phyloP scores from a whole-genome alignment of 768 basidiomycete genomes.

The Mycena belliarum region DNA sequence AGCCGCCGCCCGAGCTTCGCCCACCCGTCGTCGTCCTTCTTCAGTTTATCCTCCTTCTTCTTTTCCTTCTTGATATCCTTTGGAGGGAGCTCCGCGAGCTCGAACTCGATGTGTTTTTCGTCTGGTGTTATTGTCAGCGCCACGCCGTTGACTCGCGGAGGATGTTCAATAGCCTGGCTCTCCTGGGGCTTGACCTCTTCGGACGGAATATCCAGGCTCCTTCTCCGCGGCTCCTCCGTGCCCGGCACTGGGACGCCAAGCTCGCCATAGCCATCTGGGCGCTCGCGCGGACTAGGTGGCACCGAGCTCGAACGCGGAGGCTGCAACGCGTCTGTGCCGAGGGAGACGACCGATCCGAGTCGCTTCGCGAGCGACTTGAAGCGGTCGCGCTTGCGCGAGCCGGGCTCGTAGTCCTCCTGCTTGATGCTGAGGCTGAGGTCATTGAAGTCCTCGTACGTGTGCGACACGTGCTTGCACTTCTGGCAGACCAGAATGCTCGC shows the following conservation, averaged over 20 bases:
- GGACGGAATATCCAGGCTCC: slow-evolving; percentile 46
- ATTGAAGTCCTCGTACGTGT: slow-evolving; percentile 91
- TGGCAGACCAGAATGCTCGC: slow-evolving; percentile 94
- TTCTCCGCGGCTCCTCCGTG: slow-evolving; percentile 39
- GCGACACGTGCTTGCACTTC: slow-evolving; percentile 89
- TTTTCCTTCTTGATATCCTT: too few species aligned
- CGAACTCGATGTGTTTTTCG: slow-evolving; percentile 40
- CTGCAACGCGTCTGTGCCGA: slow-evolving; percentile 26
- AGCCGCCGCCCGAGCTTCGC: slow-evolving; percentile 65
- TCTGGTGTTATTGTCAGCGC: slow-evolving; percentile 25
- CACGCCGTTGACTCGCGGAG: slow-evolving; percentile 30
- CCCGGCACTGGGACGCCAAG: slow-evolving; percentile 35
- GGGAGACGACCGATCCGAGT: slow-evolving; percentile 41
- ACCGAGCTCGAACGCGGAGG: slow-evolving; percentile 60
- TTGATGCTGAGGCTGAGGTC: slow-evolving; percentile 91
- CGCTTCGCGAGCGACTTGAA: slow-evolving; percentile 74
- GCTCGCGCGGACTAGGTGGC: slow-evolving; percentile 41
- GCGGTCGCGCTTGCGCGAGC: slow-evolving; percentile 69
- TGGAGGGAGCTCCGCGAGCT: slow-evolving; percentile 33
- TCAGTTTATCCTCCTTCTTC: slow-evolving; percentile 39
- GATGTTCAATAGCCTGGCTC: slow-evolving; percentile 29
- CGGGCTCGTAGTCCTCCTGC: slow-evolving; percentile 72
- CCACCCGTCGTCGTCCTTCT: slow-evolving; percentile 52
- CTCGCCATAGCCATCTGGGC: slow-evolving; percentile 23
- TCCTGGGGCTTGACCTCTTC: slow-evolving; percentile 10